Evolutionary conservation across 2,329 filamentous ascomycete genomes (phyloP).

Genomic region (Aspergillus felis): DNA sequence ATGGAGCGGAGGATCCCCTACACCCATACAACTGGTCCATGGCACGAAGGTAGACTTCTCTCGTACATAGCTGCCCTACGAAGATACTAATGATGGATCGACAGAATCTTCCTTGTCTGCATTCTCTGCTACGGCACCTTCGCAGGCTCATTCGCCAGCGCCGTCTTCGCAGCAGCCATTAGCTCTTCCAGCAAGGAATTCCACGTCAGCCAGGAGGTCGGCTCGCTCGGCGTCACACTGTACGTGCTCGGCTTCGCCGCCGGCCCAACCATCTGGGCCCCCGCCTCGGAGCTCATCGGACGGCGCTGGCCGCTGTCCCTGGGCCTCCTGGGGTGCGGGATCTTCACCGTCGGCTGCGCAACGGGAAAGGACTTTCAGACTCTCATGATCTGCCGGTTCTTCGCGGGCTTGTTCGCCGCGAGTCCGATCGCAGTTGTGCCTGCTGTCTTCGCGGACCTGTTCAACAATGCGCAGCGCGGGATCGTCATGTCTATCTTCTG

Average conservation of each 20-base stretch:
- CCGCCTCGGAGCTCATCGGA: constrained; percentile 58
- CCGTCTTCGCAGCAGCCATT: constrained; percentile 67
- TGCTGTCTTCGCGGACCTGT: constrained; percentile 48
- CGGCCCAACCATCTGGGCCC: constrained; percentile 62
- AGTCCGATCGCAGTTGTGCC: constrained; percentile 44
- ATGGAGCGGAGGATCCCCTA: constrained; percentile 48
- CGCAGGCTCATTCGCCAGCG: constrained; percentile 49
- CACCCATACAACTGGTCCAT: constrained; percentile 52
- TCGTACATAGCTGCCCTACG: neutral
- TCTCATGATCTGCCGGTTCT: constrained; percentile 45
- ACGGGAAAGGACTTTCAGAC: constrained; percentile 40
- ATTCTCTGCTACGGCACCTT: constrained; percentile 46
- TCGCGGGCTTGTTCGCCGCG: constrained; percentile 45
- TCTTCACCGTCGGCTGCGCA: constrained; percentile 47
- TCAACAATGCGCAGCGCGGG: constrained; percentile 43
- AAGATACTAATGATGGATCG: neutral
- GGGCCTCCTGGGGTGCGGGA: constrained; percentile 39
- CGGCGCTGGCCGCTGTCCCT: constrained; percentile 50
- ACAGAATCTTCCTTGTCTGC: constrained; percentile 18
- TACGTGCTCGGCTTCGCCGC: constrained; percentile 53
- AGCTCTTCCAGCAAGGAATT: constrained; percentile 49
- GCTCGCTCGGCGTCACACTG: constrained; percentile 46
- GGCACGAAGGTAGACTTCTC: constrained; percentile 37
- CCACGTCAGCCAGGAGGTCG: constrained; percentile 42
- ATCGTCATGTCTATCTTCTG: constrained; percentile 48